A percentile compares a stretch with the other conserved stretches of the same genome.
Evolutionary conservation across 139 green algal species (phyloP).

Genomic region (Picochlorum sp.): DNA sequence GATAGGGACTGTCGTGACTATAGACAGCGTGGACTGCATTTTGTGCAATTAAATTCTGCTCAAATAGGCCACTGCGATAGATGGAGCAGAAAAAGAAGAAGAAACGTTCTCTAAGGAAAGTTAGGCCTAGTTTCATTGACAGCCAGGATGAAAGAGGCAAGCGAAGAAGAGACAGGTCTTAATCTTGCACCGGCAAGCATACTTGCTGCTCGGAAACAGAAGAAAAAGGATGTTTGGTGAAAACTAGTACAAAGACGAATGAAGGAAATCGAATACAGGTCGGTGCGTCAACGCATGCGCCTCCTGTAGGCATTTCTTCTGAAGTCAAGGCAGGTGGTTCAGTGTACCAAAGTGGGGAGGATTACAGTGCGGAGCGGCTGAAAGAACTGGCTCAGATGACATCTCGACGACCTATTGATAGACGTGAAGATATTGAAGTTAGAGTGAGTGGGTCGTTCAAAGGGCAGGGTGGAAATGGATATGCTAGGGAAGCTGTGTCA

Average conservation of each 20-base stretch:
- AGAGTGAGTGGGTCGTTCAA: slow-evolving; percentile 8
- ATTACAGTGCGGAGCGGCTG: slow-evolving; percentile 50
- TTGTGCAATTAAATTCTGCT: too few relatives aligned
- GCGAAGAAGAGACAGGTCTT: not conserved
- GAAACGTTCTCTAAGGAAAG: not conserved
- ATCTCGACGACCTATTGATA: not conserved
- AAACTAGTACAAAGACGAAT: not conserved
- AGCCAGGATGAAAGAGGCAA: not conserved
- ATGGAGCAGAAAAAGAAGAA: too few relatives aligned
- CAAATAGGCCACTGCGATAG: too few relatives aligned
- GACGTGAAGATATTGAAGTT: not conserved
- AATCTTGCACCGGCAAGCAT: slow-evolving; percentile 2
- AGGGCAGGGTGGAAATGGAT: too few relatives aligned
- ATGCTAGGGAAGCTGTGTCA: not conserved
- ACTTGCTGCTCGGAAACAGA: not conserved
- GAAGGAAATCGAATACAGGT: not conserved
- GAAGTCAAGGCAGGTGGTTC: too few relatives aligned
- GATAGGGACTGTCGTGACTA: too few relatives aligned
- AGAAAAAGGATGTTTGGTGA: not conserved
- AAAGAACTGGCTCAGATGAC: slow-evolving; percentile 34
- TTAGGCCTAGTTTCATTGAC: not conserved
- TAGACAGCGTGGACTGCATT: too few relatives aligned
- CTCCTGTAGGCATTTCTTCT: not conserved
- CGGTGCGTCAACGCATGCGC: not conserved
- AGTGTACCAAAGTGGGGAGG: not conserved